These are phyloP conservation scores for Apiotrichum akiyoshidainum DNA, from an alignment of 1,284 basidiomycete genomes.

Conservation along the genomic window DNA sequence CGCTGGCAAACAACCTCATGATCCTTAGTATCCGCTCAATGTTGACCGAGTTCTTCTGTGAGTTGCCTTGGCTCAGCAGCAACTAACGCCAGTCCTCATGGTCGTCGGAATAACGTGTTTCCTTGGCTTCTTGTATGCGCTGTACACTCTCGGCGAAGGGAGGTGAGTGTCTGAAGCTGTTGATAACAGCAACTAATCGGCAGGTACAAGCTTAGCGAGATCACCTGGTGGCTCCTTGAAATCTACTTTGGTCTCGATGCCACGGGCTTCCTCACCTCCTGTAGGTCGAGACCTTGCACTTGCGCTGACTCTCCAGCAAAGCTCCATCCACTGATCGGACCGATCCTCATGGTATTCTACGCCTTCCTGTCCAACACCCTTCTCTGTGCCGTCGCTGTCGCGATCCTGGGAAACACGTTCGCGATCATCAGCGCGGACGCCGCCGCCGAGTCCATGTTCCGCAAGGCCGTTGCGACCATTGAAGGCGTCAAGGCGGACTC, in stretches of 20 bases:
- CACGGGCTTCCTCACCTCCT: constrained; percentile 70
- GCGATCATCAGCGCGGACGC: constrained; percentile 87
- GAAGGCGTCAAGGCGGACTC: constrained; percentile 71
- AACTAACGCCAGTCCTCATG: constrained; percentile 60
- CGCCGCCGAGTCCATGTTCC: constrained; percentile 89
- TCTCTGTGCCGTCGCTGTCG: constrained; percentile 54
- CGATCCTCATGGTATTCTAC: constrained; percentile 75
- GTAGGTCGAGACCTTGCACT: constrained; percentile 53
- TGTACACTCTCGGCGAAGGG: constrained; percentile 65
- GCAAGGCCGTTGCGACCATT: constrained; percentile 81
- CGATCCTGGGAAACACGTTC: constrained; percentile 87
- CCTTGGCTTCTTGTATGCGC: constrained; percentile 75
- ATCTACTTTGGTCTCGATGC: constrained; percentile 79
- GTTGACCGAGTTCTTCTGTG: constrained; percentile 51
- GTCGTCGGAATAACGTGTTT: constrained; percentile 78
- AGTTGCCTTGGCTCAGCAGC: constrained; percentile 3
- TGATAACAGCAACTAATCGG: neutral
- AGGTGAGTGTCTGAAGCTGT: neutral
- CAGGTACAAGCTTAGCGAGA: constrained; percentile 21
- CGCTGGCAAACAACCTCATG: constrained; percentile 75
- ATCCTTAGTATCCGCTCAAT: constrained; percentile 51
- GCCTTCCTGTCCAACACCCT: constrained; percentile 81
- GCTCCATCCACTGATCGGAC: constrained; percentile 81
- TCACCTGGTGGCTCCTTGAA: constrained; percentile 52
- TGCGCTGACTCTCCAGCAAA: constrained; percentile 48